A percentile compares a stretch with the other conserved stretches of the same genome.
Evolutionary conservation across 805 yeast genomes (phyloP).

Genomic region (Candida namnaoensis): DNA sequence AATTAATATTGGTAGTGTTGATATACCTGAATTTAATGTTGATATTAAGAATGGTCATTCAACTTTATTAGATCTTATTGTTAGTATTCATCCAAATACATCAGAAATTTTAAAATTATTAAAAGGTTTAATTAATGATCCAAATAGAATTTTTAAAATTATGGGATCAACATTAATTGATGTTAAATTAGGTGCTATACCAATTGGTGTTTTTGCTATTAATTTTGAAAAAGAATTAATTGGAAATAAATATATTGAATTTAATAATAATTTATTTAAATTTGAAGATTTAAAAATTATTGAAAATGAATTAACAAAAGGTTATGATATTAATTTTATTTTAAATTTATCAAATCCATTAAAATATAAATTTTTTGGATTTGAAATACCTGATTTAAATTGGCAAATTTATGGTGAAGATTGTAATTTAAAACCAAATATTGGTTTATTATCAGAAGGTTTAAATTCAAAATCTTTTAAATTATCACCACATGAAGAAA

Average conservation of each 20-base stretch:
- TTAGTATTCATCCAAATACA: slow-evolving; percentile 24
- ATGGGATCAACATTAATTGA: slow-evolving; percentile 25
- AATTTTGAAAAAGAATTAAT: slow-evolving; percentile 22
- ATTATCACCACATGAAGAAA: slow-evolving; percentile 8
- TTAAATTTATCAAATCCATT: slow-evolving; percentile 15
- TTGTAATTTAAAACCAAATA: slow-evolving; percentile 22
- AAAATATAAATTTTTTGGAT: slow-evolving; percentile 8
- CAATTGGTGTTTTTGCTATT: slow-evolving; percentile 20
- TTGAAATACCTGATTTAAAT: slow-evolving; percentile 23
- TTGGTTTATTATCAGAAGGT: slow-evolving; percentile 17
- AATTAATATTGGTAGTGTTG: slow-evolving; percentile 22
- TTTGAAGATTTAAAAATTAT: slow-evolving; percentile 17
- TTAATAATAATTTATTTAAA: slow-evolving; percentile 12
- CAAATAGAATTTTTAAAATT: slow-evolving; percentile 21
- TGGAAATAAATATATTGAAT: slow-evolving; percentile 12
- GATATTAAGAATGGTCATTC: slow-evolving; percentile 17
- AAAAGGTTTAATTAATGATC: slow-evolving; percentile 20
- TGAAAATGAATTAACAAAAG: slow-evolving; percentile 9
- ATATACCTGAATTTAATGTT: slow-evolving; percentile 24
- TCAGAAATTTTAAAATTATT: slow-evolving; percentile 23
- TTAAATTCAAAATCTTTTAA: slow-evolving; percentile 5
- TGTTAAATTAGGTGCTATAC: slow-evolving; percentile 23
- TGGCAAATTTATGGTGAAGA: slow-evolving; percentile 29
- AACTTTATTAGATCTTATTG: slow-evolving; percentile 18
- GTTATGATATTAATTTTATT: slow-evolving; percentile 16